Evolutionary conservation across 2,329 filamentous ascomycete species (phyloP).

Genomic region (Diplodia mutila): DNA sequence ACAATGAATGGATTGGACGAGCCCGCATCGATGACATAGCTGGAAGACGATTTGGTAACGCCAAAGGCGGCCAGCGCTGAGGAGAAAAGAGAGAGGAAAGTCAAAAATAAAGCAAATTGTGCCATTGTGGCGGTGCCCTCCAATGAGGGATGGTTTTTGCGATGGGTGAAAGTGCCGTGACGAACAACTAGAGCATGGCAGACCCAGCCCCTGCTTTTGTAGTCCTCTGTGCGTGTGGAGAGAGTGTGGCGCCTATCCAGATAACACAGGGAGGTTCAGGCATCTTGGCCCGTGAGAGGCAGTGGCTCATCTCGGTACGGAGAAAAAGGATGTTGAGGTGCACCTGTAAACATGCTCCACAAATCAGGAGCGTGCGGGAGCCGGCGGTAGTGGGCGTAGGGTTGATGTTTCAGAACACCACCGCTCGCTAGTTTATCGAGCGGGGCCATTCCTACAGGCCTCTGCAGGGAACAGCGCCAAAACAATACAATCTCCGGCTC

Average conservation of each 20-base stretch:
- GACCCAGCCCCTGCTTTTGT: constrained; percentile 17
- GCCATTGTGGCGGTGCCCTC: constrained; percentile 18
- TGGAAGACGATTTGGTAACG: constrained; percentile 37
- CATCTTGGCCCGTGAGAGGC: constrained; percentile 11
- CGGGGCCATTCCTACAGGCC: background rate
- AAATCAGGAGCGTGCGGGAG: constrained; percentile 15
- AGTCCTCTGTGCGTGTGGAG: background rate
- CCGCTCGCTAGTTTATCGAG: constrained; percentile 16
- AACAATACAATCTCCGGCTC: background rate
- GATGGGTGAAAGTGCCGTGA: background rate
- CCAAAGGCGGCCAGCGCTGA: constrained; percentile 42
- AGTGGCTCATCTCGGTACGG: constrained; percentile 19
- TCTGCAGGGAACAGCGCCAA: background rate
- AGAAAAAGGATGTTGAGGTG: constrained; percentile 13
- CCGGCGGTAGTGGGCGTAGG: background rate
- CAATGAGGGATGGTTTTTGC: background rate
- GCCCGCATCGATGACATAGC: constrained; percentile 41
- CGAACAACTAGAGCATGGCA: background rate
- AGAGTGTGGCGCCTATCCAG: background rate
- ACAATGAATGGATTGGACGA: constrained; percentile 39
- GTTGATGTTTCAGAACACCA: constrained; percentile 17
- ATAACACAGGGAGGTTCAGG: background rate
- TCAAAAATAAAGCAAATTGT: constrained; percentile 39
- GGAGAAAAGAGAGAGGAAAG: constrained; percentile 17
- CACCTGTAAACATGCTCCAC: constrained; percentile 5